These are phyloP conservation scores for Ceratocystis ficicola DNA, from an alignment of 2,329 filamentous ascomycete species.

Conservation along the genomic window DNA sequence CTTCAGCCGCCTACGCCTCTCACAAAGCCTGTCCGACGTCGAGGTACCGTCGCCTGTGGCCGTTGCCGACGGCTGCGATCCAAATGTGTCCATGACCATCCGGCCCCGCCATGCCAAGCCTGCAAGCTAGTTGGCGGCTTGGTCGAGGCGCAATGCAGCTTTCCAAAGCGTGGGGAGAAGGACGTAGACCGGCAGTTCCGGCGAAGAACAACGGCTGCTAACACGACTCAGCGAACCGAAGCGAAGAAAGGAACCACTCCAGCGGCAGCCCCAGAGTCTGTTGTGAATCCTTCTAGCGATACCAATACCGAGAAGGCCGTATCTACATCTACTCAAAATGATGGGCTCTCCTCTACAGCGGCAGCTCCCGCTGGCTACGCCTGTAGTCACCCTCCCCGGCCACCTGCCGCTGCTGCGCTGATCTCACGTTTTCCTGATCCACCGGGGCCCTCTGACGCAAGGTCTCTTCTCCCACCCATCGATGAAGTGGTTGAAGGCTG, in stretches of 20 bases:
- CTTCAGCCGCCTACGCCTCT: slow-evolving; percentile 1
- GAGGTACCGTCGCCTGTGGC: slow-evolving; percentile 25
- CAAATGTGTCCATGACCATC: slow-evolving; percentile 24
- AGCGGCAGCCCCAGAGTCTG: background rate
- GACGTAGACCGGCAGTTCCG: slow-evolving; percentile 25
- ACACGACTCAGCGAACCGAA: background rate
- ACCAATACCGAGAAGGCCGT: background rate
- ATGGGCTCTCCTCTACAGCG: background rate
- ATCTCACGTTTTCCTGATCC: background rate
- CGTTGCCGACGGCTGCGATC: slow-evolving; percentile 26
- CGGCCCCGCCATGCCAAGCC: slow-evolving; percentile 24
- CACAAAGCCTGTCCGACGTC: slow-evolving; percentile 20
- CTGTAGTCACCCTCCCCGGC: background rate
- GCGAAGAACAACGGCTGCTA: slow-evolving; percentile 15
- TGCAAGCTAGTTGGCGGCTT: slow-evolving; percentile 22
- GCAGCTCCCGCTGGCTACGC: background rate
- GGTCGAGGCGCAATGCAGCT: slow-evolving; percentile 23
- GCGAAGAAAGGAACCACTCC: background rate
- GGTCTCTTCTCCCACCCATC: slow-evolving; percentile 24
- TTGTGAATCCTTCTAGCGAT: background rate
- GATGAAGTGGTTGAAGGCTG: slow-evolving; percentile 27
- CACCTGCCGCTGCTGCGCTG: background rate
- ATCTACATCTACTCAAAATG: background rate
- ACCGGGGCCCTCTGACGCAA: background rate
- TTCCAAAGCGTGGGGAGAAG: slow-evolving; percentile 25